Base-by-base conservation (phyloP, 108 stramenopile species). In the Tribonema minus region DNA sequence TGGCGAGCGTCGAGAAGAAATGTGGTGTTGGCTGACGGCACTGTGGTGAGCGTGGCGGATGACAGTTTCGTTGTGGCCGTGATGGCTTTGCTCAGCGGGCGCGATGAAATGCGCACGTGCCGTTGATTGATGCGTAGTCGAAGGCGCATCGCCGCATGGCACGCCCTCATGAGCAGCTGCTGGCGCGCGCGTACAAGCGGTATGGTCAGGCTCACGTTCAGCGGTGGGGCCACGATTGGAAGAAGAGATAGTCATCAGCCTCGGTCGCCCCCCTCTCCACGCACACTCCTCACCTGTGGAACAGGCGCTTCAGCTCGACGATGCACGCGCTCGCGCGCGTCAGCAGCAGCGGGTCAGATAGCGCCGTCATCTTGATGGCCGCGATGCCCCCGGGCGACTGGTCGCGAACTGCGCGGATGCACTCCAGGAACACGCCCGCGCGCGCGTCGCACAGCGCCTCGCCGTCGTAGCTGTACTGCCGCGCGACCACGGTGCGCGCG, bases 331-430 rank as follows among this genome's bases (percentile, higher is more conserved):
- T 90, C 86, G 96, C 83, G 25, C 93, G 90, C 62, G 91, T 86
- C 27, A 98, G 74, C 38, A 96, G 72, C 37, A 87, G 68, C 1
- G 98, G 98, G 82, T 96, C 89, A 0, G 93, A 93, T 34, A 98
- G 83, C 0, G 95, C 95, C 31, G 98, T 96, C 4, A 96, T 83
- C 85, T 98, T 98, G 46, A 97, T 76, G 4, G 97, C 97, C 9
- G 94, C 93, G 85, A 92, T 94, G 5, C 92, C 92, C 30, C 74
- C 37, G 2, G 85, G 83, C 0, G 91, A 83, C 37, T 90, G 86
- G 71, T 90, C 87, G 4, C 82, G 84, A 23, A 91, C 97, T n/a
- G 91, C 89, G 3, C 72, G 76, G 37, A 98, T 92, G 85, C 94
- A 95, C 0, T 80, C 61, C 37, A 84, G 65, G 61, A 95, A 95